Evolutionary conservation across 305 asterid genomes (phyloP), one percentile per base, ranked within the genome.

Genomic region (Stenogyne calaminthoides): DNA sequence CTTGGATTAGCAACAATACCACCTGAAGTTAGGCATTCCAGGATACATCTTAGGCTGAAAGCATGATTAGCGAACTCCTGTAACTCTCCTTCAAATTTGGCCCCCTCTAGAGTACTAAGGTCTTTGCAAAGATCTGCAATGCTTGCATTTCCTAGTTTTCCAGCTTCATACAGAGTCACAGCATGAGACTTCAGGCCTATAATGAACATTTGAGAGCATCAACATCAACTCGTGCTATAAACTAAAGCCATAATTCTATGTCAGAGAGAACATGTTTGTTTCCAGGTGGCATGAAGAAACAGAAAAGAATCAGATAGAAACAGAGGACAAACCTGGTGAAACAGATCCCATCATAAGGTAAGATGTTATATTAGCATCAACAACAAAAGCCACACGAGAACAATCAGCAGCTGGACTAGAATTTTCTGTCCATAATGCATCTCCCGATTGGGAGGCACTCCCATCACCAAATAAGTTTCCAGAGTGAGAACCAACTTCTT

Each of bases 261-360:
- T n/a, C 64, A 32, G 18, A 22, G 25, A 25, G 29, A 3, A 25
- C 29, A 25, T 25, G 3, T 2, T 25, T 25, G 29, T 25, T n/a
- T 25, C 29, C 29, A 0, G 29, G 2, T 55, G 47, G 56, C 7
- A 55, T 19, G 56, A 42, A 64, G 55, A 64, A 64, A 54, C 59
- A 63, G 52, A 69, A 74, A 59, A 70, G 57, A 51, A 34, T 52
- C 66, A 3, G 51, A 25, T 36, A 64, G 42, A 76, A 71, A 70
- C 37, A 76, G 20, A 64, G 37, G 80, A 77, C 80, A 74, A 61
- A 92, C 98, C 99, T 89, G 98, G 99, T 81, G 99, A 95, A 84
- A 95, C 99, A 84, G 99, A 95, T 83, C 99, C 99, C 99, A 95
- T 95, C 99, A 95, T 95, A 71, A 95, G 98, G 84, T 95, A 95